These are phyloP conservation scores for Domatiomyces globalis DNA, from an alignment of 2,329 filamentous ascomycete genomes.

Conservation along the genomic window DNA sequence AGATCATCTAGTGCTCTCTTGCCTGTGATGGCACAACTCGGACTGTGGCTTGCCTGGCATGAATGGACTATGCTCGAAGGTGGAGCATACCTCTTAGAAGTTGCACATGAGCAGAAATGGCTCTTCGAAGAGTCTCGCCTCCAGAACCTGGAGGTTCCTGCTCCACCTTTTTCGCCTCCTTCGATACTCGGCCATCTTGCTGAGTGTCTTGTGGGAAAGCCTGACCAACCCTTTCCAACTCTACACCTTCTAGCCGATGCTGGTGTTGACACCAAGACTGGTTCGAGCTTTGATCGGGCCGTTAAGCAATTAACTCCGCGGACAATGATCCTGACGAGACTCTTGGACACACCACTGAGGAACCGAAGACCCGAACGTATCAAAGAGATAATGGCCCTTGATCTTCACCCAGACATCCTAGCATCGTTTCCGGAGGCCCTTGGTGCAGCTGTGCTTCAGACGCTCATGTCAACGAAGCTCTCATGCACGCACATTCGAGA, in stretches of 20 bases:
- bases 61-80: slow-evolving; percentile 42
- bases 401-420: background rate
- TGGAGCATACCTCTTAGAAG: slow-evolving; percentile 47
- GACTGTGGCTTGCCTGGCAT: slow-evolving; percentile 65
- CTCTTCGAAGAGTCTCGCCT: slow-evolving; percentile 41
- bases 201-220: slow-evolving; percentile 17
- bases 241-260: slow-evolving; percentile 32
- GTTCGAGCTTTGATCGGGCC: background rate
- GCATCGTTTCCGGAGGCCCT: slow-evolving; percentile 38
- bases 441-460: slow-evolving; percentile 61
- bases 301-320: background rate
- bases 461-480: slow-evolving; percentile 68
- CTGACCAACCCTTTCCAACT: slow-evolving; percentile 21
- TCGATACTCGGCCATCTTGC: slow-evolving; percentile 44
- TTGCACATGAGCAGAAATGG: slow-evolving; percentile 40
- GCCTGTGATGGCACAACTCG: slow-evolving; percentile 67
- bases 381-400: background rate
- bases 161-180: slow-evolving; percentile 42
- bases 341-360: background rate
- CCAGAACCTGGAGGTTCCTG: slow-evolving; percentile 29
- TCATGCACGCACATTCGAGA: slow-evolving; percentile 24
- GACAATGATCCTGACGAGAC: background rate
- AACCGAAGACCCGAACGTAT: background rate
- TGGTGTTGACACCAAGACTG: background rate
- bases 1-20: slow-evolving; percentile 41